These are phyloP conservation scores for Termitomyces sp. DNA, from an alignment of 768 basidiomycete species.

Conservation along the genomic window DNA sequence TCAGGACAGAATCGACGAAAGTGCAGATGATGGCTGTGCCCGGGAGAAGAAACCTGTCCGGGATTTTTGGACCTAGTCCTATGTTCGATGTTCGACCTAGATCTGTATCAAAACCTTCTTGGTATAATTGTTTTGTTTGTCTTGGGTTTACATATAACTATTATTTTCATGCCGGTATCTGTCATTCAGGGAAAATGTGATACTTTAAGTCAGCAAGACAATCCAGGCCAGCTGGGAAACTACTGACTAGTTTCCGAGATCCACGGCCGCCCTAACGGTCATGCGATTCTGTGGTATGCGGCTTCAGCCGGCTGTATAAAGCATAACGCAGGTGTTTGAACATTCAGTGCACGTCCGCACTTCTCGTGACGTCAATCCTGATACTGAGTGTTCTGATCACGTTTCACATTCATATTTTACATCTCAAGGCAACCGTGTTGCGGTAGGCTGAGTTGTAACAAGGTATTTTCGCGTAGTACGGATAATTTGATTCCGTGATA, in stretches of 20 bases:
- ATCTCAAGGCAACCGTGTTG: too few species aligned
- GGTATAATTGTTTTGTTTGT: neutral
- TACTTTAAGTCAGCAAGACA: neutral
- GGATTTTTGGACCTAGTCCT: neutral
- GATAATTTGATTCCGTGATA: neutral
- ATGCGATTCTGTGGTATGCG: neutral
- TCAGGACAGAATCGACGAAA: neutral
- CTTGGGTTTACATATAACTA: neutral
- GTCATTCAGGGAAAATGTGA: neutral
- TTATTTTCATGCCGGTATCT: too few species aligned
- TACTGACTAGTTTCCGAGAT: neutral
- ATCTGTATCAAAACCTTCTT: neutral
- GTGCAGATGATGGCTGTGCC: neutral
- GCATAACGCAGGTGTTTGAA: neutral
- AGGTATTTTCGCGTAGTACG: neutral
- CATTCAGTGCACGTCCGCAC: neutral
- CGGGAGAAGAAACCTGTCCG: neutral
- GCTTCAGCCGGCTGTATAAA: neutral
- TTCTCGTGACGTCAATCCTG: neutral
- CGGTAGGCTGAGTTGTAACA: neutral
- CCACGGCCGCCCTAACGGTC: neutral
- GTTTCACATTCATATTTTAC: too few species aligned
- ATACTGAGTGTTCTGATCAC: too few species aligned
- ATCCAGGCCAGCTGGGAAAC: neutral
- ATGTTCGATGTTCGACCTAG: neutral